Evolutionary conservation across 73 alveolate genomes (phyloP).

Genomic region (Tetrahymena thermophila): DNA sequence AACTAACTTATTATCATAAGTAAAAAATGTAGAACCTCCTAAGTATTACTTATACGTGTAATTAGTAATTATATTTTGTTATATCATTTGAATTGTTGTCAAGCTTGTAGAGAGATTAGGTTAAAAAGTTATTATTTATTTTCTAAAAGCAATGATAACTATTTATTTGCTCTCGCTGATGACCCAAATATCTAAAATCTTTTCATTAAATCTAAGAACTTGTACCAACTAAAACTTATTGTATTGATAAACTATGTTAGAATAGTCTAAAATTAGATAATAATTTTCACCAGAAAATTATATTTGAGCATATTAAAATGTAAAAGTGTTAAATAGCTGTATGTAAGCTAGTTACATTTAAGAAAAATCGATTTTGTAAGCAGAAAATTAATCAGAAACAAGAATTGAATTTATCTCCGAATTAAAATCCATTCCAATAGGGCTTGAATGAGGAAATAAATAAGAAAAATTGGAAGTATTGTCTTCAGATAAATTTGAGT

Average conservation of each 20-base stretch:
- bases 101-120: not conserved
- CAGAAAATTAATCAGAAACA: not conserved
- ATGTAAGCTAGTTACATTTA: not conserved
- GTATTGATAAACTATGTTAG: not conserved
- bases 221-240: not conserved
- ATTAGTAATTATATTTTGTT: not conserved
- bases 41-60: not conserved
- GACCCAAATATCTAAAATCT: not conserved
- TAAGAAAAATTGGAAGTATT: not conserved
- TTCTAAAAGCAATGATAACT: not conserved
- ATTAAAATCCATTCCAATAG: not conserved
- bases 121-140: not conserved
- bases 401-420: not conserved
- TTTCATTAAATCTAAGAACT: not conserved
- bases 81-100: not conserved
- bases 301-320: not conserved
- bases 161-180: not conserved
- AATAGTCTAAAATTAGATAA: not conserved
- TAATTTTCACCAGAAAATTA: not conserved
- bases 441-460: not conserved
- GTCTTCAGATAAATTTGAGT: not conserved
- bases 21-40: not conserved
- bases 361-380: not conserved
- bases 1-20: not conserved
- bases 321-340: not conserved